Conservation (phyloP, 1,139 yeast genomes). For the Geotrichum phurueaensis region DNA sequence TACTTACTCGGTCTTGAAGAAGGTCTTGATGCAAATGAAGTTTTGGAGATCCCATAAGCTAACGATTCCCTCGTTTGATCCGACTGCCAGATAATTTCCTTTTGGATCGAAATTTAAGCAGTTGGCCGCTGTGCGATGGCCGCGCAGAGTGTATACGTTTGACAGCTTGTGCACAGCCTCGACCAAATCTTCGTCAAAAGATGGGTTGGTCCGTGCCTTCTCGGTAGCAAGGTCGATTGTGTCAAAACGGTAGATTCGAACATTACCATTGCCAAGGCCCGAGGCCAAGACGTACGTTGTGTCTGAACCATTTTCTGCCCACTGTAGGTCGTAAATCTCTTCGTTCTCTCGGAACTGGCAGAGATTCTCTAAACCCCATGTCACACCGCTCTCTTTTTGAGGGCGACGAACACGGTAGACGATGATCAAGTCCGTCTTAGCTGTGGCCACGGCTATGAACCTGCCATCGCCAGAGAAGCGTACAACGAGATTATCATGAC, state of each 20-base stretch:
- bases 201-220: not conserved
- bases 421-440: constrained; percentile 26
- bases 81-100: constrained; percentile 52
- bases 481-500: constrained; percentile 36
- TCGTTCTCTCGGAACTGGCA: constrained; percentile 23
- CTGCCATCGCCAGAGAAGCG: constrained; percentile 51
- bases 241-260: constrained; percentile 27
- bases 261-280: constrained; percentile 36
- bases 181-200: not conserved
- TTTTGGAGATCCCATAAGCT: constrained; percentile 51
- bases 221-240: constrained; percentile 12
- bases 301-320: constrained; percentile 27
- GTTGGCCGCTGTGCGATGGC: constrained; percentile 53
- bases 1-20: constrained; percentile 41
- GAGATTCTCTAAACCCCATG: constrained; percentile 18
- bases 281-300: constrained; percentile 26
- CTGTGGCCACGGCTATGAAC: constrained; percentile 46
- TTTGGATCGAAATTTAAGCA: constrained; percentile 51
- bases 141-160: constrained; percentile 34
- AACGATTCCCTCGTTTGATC: constrained; percentile 68
- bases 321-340: constrained; percentile 39
- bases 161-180: constrained; percentile 18
- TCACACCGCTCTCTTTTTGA: constrained; percentile 7
- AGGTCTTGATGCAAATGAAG: constrained; percentile 43
- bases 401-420: constrained; percentile 15